Percentiles rank a stretch among this genome's conserved stretches.
Evolutionary conservation across 345 rosid species (phyloP).

Genomic region (Melaleuca quinquenervia): DNA sequence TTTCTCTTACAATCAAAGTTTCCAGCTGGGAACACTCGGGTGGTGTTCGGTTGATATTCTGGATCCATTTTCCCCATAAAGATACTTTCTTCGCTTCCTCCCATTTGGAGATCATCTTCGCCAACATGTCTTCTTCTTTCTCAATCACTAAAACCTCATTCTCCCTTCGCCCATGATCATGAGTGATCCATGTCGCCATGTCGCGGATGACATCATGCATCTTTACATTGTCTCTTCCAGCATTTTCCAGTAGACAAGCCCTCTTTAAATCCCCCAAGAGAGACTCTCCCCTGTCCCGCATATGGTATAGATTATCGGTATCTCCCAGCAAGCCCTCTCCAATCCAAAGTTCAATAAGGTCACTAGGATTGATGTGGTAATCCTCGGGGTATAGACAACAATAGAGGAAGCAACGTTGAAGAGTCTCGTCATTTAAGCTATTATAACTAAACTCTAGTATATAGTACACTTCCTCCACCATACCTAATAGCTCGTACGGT

Average conservation of each 20-base stretch:
- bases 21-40: fast-evolving
- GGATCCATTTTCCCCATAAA: fast-evolving
- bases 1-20: not conserved
- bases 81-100: not conserved
- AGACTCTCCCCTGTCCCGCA: not conserved
- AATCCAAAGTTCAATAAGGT: slow-evolving; percentile 8
- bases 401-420: slow-evolving; percentile 3
- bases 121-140: fast-evolving
- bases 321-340: slow-evolving; percentile 12
- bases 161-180: not conserved
- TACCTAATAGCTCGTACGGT: not conserved
- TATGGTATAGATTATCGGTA: not conserved
- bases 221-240: not conserved
- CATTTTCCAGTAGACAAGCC: slow-evolving; percentile 9
- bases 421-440: not conserved
- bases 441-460: slow-evolving; percentile 11
- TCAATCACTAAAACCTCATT: not conserved
- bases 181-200: not conserved
- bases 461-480: not conserved
- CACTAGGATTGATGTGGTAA: not conserved
- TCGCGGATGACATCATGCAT: slow-evolving; percentile 17
- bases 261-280: not conserved
- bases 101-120: not conserved
- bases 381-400: slow-evolving; percentile 10
- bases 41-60: fast-evolving